Percentiles rank a stretch among this genome's conserved stretches.
Conservation (phyloP, 2,329 filamentous ascomycete genomes). For the Emergomyces africanus region DNA sequence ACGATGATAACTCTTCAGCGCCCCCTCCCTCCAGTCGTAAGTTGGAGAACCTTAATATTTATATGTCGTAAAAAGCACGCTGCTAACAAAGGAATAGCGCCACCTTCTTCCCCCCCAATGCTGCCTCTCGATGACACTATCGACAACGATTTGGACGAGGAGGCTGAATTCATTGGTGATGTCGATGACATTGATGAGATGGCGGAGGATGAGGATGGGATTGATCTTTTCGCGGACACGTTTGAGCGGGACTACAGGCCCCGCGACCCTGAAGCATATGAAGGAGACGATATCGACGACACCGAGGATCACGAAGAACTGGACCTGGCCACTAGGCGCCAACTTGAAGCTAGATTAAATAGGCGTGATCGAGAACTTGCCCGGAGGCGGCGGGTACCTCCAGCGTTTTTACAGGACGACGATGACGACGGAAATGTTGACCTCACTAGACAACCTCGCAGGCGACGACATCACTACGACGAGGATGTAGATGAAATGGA, state of each 20-base stretch:
- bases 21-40: conserved; percentile 51
- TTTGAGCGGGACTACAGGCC: conserved; percentile 50
- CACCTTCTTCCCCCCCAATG: conserved; percentile 51
- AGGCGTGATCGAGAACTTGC: conserved; percentile 48
- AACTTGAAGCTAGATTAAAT: conserved; percentile 50
- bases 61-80: conserved; percentile 5
- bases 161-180: conserved; percentile 48
- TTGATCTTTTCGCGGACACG: conserved; percentile 55
- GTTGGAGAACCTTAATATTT: conserved; percentile 18
- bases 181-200: conserved; percentile 56
- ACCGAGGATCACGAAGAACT: conserved; percentile 52
- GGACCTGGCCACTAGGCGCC: conserved; percentile 44
- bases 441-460: conserved; percentile 70
- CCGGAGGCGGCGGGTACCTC: conserved; percentile 47
- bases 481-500: conserved; percentile 83
- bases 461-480: conserved; percentile 80
- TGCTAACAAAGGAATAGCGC: conserved; percentile 16
- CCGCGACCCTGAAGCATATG: conserved; percentile 38
- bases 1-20: conserved; percentile 48
- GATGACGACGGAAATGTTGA: conserved; percentile 78
- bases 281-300: conserved; percentile 49
- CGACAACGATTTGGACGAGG: conserved; percentile 33
- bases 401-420: conserved; percentile 55
- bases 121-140: conserved; percentile 37
- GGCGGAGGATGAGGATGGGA: conserved; percentile 57